These are phyloP conservation scores for Dichotomopilus funicola DNA, from an alignment of 2,329 filamentous ascomycete genomes.

Conservation along the genomic window DNA sequence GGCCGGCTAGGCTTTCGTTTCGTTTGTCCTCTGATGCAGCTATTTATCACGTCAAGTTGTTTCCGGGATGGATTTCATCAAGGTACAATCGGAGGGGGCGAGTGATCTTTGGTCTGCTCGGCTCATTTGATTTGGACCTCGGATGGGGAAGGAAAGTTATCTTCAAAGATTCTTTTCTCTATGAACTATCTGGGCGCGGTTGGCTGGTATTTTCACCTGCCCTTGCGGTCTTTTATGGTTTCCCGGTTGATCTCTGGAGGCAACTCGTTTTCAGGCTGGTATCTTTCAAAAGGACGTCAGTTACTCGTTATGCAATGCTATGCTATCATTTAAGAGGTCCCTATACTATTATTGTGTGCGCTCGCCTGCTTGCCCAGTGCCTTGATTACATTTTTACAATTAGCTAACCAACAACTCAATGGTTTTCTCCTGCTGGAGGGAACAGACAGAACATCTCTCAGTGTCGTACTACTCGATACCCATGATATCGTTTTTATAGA, in stretches of 20 bases:
- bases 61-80: no score
- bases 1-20: conserved; percentile 2
- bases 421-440: no score
- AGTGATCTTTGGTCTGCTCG: no score
- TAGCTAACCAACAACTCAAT: no score
- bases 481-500: no score
- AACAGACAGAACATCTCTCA: no score
- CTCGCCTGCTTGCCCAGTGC: no score
- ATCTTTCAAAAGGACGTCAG: background rate
- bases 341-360: background rate
- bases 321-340: conserved; percentile 1
- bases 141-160: background rate
- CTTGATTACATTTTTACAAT: no score
- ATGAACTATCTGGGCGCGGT: background rate
- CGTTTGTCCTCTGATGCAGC: background rate
- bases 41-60: no score
- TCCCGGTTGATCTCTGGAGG: background rate
- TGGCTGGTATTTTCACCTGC: background rate
- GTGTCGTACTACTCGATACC: no score
- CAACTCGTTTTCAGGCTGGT: background rate
- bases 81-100: no score
- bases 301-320: conserved; percentile 5
- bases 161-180: background rate
- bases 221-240: background rate
- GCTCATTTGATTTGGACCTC: background rate